Base-by-base conservation (phyloP, 805 yeast genomes). In the Starmera amethionina region DNA sequence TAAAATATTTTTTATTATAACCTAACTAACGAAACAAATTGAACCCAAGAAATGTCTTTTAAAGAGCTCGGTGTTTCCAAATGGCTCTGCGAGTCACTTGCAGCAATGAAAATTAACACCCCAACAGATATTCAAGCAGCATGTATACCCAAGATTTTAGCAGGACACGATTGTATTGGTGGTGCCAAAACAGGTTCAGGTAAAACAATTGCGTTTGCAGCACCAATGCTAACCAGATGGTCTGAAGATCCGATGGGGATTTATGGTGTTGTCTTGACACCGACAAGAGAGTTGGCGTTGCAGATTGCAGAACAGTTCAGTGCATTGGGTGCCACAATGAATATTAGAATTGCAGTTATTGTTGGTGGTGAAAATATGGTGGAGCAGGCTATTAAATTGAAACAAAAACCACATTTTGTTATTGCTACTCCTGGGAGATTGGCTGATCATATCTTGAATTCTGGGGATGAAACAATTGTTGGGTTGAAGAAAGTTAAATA, bases 131-230 rank as follows among this genome's bases (percentile, higher is more conserved):
- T 93, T 64, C 99, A 93, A 58, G 56, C 66, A 8, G 85, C 87
- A 4, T 87, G 96, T 56, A 90, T 93, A 36, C 97, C 97, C 1
- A 75, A 81, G 42, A 84, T 93, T 42, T 57, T 93, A 32, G 69
- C 68, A 34, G 97, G 95, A 8, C 73, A 79, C 49, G 96, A 89
- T 59, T 89, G 96, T 62, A 90, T 93, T 39, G 99, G 98, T 39
- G 98, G 98, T 34, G 98, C 98, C 29, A 84, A 84, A 59, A 93
- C 98, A 0, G 98, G 98, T 62, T 82, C 95, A 14, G 98, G 98
- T 73, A 93, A 93, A 58, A 93, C 98, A 2, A 79, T 93, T 18
- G 96, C 97, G 1, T 93, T 93, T 70, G 97, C 90, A 1, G 94
- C 87, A n/a, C 98, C 98, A 2, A 90, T 93, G 86, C 67, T 93